Conservation (phyloP, 2,329 filamentous ascomycete genomes). For the Orbilia quercus region DNA sequence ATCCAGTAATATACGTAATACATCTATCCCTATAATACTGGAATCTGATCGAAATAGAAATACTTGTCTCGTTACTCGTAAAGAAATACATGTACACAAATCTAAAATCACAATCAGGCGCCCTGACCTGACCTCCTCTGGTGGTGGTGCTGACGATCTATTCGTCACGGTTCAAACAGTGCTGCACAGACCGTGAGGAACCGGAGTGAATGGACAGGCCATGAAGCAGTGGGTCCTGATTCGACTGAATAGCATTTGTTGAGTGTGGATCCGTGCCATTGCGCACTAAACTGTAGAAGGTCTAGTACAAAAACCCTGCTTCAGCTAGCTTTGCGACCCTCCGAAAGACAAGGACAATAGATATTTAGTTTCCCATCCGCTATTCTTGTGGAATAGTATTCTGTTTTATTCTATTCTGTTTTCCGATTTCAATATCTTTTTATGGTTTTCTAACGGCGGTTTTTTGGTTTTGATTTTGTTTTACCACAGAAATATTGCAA, state of each 20-base stretch:
- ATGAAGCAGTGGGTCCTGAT: conserved; percentile 11
- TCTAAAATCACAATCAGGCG: no score
- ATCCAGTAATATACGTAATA: no score
- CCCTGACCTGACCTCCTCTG: no score
- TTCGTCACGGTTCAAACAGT: background rate
- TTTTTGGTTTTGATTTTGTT: background rate
- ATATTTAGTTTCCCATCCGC: conserved; percentile 27
- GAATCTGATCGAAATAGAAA: no score
- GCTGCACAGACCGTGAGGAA: background rate
- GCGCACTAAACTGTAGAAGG: conserved; percentile 7
- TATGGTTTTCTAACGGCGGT: no score
- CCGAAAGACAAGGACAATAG: background rate
- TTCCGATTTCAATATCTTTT: background rate
- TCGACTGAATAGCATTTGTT: background rate
- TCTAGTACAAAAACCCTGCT: conserved; percentile 4
- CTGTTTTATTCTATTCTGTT: background rate
- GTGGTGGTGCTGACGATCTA: background rate
- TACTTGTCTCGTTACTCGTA: no score
- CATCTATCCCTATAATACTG: no score
- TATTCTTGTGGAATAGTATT: background rate
- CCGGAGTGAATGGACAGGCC: background rate
- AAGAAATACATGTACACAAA: no score
- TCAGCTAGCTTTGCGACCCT: background rate
- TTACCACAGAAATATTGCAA: background rate
- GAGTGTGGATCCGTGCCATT: conserved; percentile 25